Conservation (phyloP, 352 stramenopile species). For the Phytophthora hibernalis region DNA sequence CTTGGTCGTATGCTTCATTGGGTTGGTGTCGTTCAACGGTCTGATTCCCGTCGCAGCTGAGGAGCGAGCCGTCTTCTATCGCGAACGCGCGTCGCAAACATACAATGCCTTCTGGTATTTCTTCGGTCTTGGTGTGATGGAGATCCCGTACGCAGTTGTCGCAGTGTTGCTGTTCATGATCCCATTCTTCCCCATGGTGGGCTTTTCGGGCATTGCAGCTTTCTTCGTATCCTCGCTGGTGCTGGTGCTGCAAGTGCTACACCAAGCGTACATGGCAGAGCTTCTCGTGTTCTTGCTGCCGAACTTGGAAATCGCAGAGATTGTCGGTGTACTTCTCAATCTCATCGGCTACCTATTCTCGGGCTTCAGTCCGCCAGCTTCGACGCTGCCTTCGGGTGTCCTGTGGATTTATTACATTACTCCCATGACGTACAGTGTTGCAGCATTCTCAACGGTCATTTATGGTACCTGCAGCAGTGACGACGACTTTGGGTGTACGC, state of each 20-base stretch:
- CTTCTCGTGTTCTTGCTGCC: constrained; percentile 40
- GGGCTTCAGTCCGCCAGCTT: constrained; percentile 30
- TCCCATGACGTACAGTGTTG: constrained; percentile 7
- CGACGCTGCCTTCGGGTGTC: constrained; percentile 12
- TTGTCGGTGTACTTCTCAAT: constrained; percentile 37
- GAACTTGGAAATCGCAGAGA: constrained; percentile 51
- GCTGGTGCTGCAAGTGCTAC: constrained; percentile 25
- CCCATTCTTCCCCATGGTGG: constrained; percentile 27
- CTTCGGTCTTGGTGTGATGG: constrained; percentile 20
- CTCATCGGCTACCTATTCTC: constrained; percentile 31
- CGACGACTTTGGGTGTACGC: constrained; percentile 36
- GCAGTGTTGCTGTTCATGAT: constrained; percentile 30
- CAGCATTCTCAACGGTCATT: background rate
- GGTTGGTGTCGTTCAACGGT: constrained; percentile 70
- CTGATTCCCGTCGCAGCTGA: constrained; percentile 70
- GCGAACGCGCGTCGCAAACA: constrained; percentile 79
- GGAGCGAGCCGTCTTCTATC: constrained; percentile 88
- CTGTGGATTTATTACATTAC: constrained; percentile 31
- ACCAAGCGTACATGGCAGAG: constrained; percentile 30
- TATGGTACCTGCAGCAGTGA: constrained; percentile 32
- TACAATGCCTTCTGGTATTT: constrained; percentile 41
- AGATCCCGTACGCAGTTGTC: constrained; percentile 53
- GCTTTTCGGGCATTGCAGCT: constrained; percentile 19
- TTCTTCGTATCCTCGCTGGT: constrained; percentile 30
- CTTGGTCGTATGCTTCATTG: constrained; percentile 61